A percentile compares a stretch with the other conserved stretches of the same genome.
phyloP scores from a whole-genome alignment of 768 basidiomycete species.

The Amanita thiersii region DNA sequence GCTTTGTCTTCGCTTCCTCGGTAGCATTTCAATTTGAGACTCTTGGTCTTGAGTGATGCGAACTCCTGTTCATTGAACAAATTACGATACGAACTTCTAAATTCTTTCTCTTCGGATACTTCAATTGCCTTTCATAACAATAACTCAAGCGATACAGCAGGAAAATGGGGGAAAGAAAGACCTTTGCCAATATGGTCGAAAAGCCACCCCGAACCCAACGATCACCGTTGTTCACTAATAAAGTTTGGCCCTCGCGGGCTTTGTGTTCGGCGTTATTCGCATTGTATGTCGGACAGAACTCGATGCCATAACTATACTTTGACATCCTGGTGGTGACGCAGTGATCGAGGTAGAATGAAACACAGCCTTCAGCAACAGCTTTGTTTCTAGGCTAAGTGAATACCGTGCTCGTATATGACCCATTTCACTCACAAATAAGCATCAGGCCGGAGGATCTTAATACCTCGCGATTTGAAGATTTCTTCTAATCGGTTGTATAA shows the following conservation, averaged over 20 bases:
- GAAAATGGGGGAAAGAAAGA: background rate
- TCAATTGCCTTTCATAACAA: slow-evolving; percentile 12
- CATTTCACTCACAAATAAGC: slow-evolving; percentile 31
- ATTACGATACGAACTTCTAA: slow-evolving; percentile 11
- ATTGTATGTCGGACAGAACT: slow-evolving; percentile 7
- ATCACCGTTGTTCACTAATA: slow-evolving; percentile 4
- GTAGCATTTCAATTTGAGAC: slow-evolving; percentile 13
- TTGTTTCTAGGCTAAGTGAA: slow-evolving; percentile 17
- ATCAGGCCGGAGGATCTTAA: slow-evolving; percentile 35
- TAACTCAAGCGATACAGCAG: background rate
- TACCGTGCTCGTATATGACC: background rate
- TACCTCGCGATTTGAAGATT: slow-evolving; percentile 22
- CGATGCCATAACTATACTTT: slow-evolving; percentile 12
- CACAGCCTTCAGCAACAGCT: slow-evolving; percentile 18
- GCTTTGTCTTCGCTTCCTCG: slow-evolving; percentile 10
- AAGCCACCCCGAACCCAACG: slow-evolving; percentile 8
- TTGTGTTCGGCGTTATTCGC: slow-evolving; percentile 10
- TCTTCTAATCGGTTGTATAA: slow-evolving; percentile 31
- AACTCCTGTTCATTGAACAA: slow-evolving; percentile 8
- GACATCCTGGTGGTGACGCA: slow-evolving; percentile 9
- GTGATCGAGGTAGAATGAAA: slow-evolving; percentile 13
- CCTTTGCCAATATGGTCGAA: slow-evolving; percentile 10
- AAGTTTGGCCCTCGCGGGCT: background rate
- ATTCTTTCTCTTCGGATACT: slow-evolving; percentile 18
- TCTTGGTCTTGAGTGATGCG: slow-evolving; percentile 5